Evolutionary conservation across 78 protist genomes (phyloP).

Genomic region (Creolimax fragrantissima): DNA sequence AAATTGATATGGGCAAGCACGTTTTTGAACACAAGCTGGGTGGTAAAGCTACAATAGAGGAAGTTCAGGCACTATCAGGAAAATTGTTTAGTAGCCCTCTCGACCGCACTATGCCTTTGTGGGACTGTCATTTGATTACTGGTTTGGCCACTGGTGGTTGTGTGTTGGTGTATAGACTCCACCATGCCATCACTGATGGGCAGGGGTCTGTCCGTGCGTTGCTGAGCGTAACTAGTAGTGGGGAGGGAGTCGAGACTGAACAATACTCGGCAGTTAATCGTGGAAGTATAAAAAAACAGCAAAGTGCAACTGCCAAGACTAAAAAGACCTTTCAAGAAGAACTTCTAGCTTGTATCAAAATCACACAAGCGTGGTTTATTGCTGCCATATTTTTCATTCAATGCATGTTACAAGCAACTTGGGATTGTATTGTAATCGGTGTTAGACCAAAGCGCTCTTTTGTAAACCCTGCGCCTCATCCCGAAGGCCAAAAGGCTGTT

Average conservation of each 20-base stretch:
- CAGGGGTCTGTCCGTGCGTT: slow-evolving; percentile 11
- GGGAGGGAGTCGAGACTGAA: background rate
- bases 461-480: background rate
- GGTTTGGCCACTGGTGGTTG: background rate
- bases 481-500: background rate
- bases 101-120: background rate
- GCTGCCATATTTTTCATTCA: background rate
- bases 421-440: background rate
- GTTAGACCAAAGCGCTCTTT: background rate
- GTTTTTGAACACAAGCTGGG: background rate
- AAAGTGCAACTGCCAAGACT: background rate
- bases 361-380: background rate
- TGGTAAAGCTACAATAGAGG: background rate
- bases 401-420: background rate
- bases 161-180: background rate
- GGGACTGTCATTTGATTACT: background rate
- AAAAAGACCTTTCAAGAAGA: background rate
- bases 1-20: background rate
- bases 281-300: background rate
- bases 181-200: slow-evolving; percentile 17
- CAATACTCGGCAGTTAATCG: background rate
- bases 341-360: background rate
- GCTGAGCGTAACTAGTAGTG: background rate
- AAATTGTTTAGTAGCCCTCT: background rate
- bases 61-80: background rate